A percentile compares a stretch with the other conserved stretches of the same genome.
Evolutionary conservation across 1,284 basidiomycete genomes (phyloP).

Genomic region (Apiotrichum siamense): DNA sequence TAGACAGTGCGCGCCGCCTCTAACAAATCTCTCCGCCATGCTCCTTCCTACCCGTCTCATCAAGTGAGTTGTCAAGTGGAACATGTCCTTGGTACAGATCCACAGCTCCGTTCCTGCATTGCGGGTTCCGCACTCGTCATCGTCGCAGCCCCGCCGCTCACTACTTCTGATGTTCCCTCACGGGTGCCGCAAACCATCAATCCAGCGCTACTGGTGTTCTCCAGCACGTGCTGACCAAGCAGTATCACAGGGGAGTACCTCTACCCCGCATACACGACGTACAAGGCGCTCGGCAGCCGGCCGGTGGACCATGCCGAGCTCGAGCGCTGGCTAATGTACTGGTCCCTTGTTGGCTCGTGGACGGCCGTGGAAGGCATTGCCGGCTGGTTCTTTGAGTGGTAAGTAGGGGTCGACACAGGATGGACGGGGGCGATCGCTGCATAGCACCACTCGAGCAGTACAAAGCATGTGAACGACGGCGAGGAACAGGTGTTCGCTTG

Average conservation of each 20-base stretch:
- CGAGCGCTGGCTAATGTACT: slow-evolving; percentile 47
- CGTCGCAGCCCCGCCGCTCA: not conserved
- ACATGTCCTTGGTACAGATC: too few species aligned
- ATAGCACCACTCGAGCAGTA: too few species aligned
- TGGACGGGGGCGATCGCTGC: too few species aligned
- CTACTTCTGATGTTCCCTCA: too few species aligned
- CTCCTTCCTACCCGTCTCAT: slow-evolving; percentile 10
- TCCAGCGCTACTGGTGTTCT: too few species aligned
- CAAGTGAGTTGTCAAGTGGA: slow-evolving; percentile 5
- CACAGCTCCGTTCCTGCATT: too few species aligned
- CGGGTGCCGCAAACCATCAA: too few species aligned
- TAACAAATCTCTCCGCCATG: slow-evolving; percentile 1
- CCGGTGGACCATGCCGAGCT: slow-evolving; percentile 55
- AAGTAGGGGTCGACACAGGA: slow-evolving; percentile 28
- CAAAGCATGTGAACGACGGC: too few species aligned
- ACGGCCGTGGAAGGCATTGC: slow-evolving; percentile 62
- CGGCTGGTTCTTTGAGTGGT: slow-evolving; percentile 68
- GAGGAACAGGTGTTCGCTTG: too few species aligned
- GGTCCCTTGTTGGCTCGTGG: slow-evolving; percentile 59
- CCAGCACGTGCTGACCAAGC: not conserved
- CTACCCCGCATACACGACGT: slow-evolving; percentile 48
- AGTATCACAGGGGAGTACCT: slow-evolving; percentile 44
- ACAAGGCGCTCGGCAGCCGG: slow-evolving; percentile 54
- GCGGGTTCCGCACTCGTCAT: not conserved
- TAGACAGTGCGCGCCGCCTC: too few species aligned